phyloP scores from a whole-genome alignment of 148 eudicot genomes.

The Rhododendron griersonianum region DNA sequence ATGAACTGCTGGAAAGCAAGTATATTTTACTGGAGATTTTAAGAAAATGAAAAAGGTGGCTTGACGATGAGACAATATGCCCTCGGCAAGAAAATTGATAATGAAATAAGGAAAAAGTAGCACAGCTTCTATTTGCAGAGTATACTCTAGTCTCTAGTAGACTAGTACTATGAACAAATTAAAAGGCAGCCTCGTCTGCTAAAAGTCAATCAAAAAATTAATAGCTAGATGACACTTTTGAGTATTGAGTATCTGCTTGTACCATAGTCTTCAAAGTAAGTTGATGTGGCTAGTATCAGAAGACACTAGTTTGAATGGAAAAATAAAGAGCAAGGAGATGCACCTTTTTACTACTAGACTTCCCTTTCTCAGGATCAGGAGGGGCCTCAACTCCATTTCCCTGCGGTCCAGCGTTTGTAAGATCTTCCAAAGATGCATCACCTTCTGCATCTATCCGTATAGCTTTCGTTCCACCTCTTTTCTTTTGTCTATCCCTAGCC shows the following conservation, averaged over 20 bases:
- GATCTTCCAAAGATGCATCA: conserved; percentile 86
- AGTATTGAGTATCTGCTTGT: background rate
- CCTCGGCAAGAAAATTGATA: background rate
- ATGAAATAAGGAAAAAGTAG: background rate
- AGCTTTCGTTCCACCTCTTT: conserved; percentile 61
- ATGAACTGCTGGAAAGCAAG: background rate
- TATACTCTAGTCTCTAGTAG: background rate
- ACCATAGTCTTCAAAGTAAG: background rate
- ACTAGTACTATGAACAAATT: background rate
- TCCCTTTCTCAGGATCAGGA: conserved; percentile 53
- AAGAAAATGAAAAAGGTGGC: background rate
- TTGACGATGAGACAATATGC: background rate
- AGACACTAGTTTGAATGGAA: background rate
- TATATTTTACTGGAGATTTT: background rate
- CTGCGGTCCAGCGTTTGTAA: conserved; percentile 44
- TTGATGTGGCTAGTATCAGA: background rate
- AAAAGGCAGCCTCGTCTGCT: background rate
- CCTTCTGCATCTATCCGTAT: conserved; percentile 93
- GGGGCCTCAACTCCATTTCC: conserved; percentile 44
- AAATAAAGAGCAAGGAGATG: background rate
- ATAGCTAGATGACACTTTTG: background rate
- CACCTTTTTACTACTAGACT: conserved; percentile 68
- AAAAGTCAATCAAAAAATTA: background rate
- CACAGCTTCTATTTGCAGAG: background rate
- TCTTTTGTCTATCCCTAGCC: conserved; percentile 90